Evolutionary conservation across 2,329 filamentous ascomycete species (phyloP), one percentile per base, ranked within the genome.

Genomic region (Rhexocercosporidium sp.): DNA sequence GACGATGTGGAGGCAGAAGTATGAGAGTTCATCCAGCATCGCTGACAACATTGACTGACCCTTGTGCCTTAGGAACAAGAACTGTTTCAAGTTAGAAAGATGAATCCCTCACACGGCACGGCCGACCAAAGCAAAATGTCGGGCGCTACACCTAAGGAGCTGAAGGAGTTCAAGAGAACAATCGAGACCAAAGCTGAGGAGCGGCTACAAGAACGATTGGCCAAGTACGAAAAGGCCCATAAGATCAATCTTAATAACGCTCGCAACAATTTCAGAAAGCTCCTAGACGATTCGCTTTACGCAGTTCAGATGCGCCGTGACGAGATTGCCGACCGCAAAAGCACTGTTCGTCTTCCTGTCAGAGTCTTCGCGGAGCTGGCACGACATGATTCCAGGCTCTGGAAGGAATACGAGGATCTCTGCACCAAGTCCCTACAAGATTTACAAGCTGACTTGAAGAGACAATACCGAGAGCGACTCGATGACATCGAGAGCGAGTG

Each of bases 351-450:
- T 12, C 51, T 64, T 14, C 25, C 49, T 1, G 37, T 39, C 2
- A 49, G 22, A 5, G 20, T 29, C 16, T 31, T n/a, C n/a, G n/a
- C 20, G 12, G 47, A 53, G 44, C 18, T 65, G 3, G 37, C 49
- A 5, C 25, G 54, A 31, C 25, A 16, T 3, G 8, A 39, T 25
- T 4, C 29, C 8, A 11, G 14, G 22, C 29, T 60, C 12, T 39
- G 12, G 11, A 11, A 51, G 3, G 37, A 66, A 12, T 68, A 82
- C 85, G 16, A 56, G 39, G 9, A n/a, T 11, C 39, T 46, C 3
- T 62, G 59, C 31, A n/a, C 18, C 20, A 1, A 31, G 29, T 6
- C 29, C 3, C 31, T 66, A 8, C 18, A 31, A 16, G 29, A 53
- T 14, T 63, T 59, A 16, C 53, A 53, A 34, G n/a, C 12, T 9